These are phyloP conservation scores for Komagataea norvegica DNA, from an alignment of 1,139 yeast species.

Conservation along the genomic window DNA sequence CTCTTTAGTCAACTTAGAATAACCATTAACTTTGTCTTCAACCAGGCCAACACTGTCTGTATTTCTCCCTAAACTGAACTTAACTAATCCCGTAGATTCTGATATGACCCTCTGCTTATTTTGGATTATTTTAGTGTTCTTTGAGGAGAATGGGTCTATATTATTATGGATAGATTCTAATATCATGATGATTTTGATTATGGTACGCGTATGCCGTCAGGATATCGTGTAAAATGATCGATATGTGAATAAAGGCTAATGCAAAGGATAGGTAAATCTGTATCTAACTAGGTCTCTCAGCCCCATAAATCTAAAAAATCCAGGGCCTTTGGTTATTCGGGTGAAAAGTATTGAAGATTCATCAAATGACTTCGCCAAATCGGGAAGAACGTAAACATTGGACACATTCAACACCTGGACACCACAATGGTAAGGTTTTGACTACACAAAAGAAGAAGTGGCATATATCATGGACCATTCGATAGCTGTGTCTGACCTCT, in stretches of 20 bases:
- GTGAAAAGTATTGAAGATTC: too few species aligned
- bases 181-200: constrained; percentile 5
- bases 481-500: neutral
- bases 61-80: constrained; percentile 20
- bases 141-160: neutral
- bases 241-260: too few species aligned
- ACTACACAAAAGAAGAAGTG: too few species aligned
- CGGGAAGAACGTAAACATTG: constrained; percentile 13
- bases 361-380: constrained; percentile 6
- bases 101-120: constrained; percentile 28
- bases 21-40: constrained; percentile 16
- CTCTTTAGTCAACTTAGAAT: constrained; percentile 15
- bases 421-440: constrained; percentile 1
- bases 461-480: too few species aligned
- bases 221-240: too few species aligned
- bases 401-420: constrained; percentile 2
- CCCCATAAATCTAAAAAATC: too few species aligned
- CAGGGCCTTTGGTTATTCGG: too few species aligned
- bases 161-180: constrained; percentile 11
- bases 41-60: too few species aligned
- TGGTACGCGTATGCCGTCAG: neutral
- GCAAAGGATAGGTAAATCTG: too few species aligned
- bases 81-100: constrained; percentile 31
- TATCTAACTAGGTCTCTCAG: too few species aligned
- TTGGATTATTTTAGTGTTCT: constrained; percentile 8